Evolutionary conservation across 2,329 filamentous ascomycete species (phyloP), one percentile per base, ranked within the genome.

Genomic region (Colletotrichum sp.): DNA sequence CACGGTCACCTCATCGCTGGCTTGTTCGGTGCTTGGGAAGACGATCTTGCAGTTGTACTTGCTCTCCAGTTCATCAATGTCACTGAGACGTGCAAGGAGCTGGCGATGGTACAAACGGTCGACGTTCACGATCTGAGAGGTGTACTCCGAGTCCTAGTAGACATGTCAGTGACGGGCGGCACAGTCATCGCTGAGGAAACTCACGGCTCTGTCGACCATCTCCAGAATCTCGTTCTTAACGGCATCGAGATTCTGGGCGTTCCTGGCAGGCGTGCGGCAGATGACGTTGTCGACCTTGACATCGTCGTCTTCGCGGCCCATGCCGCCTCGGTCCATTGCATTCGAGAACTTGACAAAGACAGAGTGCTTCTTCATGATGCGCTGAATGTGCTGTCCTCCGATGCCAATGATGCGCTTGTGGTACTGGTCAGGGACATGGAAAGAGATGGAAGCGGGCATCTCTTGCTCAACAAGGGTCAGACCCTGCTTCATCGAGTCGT

Each of bases 31-130:
- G 86, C 96, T 98, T 9, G 97, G 97, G 83, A 99, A 99, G 80
- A 96, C 95, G 82, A 99, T 98, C 88, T 99, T 99, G 93, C 97
- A 99, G 85, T 99, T 99, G 94, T 96, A 99, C 87, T 98, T 98
- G 90, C 98, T 98, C 88, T 99, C 97, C 67, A 99, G 90, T 80
- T 97, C 95, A 79, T 99, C 96, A 74, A 99, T 95, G 82, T 98
- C 95, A 60, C 92, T 89, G 78, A 99, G 93, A 75, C 96, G 95
- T 75, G 95, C 92, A 83, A 99, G 94, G 76, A 99, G 92, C 86
- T 98, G 95, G 78, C 97, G 95, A 82, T 99, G 97, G 84, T 98
- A 98, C 73, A 99, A 90, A 69, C 97, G 95, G 83, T 99, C 96
- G 81, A 99, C 96, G 79, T 95, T 94, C 79, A 98, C 96, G 75